Base-by-base conservation (phyloP, 345 rosid species). In the Bruguiera parviflora region DNA sequence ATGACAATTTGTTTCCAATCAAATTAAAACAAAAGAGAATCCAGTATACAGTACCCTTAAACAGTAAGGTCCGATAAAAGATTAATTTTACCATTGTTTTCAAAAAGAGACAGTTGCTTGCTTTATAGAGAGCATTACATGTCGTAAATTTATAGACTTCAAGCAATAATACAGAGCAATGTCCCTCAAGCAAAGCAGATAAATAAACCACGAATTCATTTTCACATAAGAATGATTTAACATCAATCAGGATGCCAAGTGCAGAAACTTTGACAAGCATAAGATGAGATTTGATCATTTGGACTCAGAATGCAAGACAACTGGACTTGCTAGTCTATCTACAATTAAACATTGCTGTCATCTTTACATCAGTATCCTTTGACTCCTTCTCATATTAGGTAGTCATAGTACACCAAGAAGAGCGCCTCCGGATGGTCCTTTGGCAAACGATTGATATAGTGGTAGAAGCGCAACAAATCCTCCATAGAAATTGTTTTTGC, bases 381-480 rank as follows among this genome's bases (percentile, higher is more conserved):
- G 18, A 27, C 70, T 73, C 66, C 67, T 52, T 35, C 61, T 94
- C 84, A 94, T 32, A 95, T 81, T 76, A 92, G 84, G 70, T 90
- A 89, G 78, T 92, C 98, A 65, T 88, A 88, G 76, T 92, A 88
- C 63, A 87, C 88, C 72, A 87, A 78, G 87, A 95, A 95, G 55
- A 85, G 89, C 0, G 89, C 82, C 69, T 90, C 96, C 0, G 98
- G 98, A 68, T 75, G 80, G 78, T 92, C 91, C 79, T 90, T 86
- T 1, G 98, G 99, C 32, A 95, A 78, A 76, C 85, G 88, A 68
- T 86, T 88, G 61, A 92, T 76, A 59, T 90, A 91, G 32, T 85
- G 89, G 74, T 95, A 90, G 87, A 95, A 95, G 11, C 85, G 79
- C 63, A 84, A 64, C 69, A 92, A 78, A 68, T 95, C 97, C 75